A percentile compares a stretch with the other conserved stretches of the same genome.
phyloP scores from a whole-genome alignment of 192 early-diverging fungal species.

The Backusella westeae region DNA sequence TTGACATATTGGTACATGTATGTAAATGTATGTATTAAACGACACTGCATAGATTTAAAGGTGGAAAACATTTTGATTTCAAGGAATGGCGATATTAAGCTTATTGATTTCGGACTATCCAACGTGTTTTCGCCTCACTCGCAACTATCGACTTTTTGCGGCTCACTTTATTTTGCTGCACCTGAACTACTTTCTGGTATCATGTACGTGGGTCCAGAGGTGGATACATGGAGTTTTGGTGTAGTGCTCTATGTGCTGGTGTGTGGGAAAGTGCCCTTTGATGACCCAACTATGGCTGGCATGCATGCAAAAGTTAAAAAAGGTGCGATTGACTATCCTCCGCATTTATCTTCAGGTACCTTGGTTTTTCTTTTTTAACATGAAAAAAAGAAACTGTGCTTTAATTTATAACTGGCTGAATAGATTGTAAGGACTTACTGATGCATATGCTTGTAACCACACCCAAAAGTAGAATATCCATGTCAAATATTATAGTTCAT shows the following conservation, averaged over 20 bases:
- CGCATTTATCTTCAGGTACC: constrained; percentile 59
- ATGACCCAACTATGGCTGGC: constrained; percentile 79
- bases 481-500: constrained; percentile 69
- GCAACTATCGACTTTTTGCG: constrained; percentile 53
- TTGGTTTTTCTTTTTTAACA: constrained; percentile 46
- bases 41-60: constrained; percentile 55
- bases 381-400: neutral
- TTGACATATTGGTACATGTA: neutral
- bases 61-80: constrained; percentile 80
- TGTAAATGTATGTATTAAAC: neutral
- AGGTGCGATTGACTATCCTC: constrained; percentile 79
- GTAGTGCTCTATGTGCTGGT: constrained; percentile 81
- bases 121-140: constrained; percentile 59
- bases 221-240: constrained; percentile 87
- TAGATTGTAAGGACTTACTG: constrained; percentile 58
- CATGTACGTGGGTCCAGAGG: constrained; percentile 78
- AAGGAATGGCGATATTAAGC: constrained; percentile 67
- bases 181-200: constrained; percentile 83
- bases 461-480: constrained; percentile 61
- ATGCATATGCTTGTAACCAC: constrained; percentile 66
- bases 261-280: constrained; percentile 80
- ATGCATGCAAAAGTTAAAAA: constrained; percentile 83
- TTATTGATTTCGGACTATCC: constrained; percentile 88
- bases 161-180: constrained; percentile 77
- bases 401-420: neutral